Base-by-base conservation (phyloP, 495 filamentous ascomycete species). In the Stereocaulon alpinum region DNA sequence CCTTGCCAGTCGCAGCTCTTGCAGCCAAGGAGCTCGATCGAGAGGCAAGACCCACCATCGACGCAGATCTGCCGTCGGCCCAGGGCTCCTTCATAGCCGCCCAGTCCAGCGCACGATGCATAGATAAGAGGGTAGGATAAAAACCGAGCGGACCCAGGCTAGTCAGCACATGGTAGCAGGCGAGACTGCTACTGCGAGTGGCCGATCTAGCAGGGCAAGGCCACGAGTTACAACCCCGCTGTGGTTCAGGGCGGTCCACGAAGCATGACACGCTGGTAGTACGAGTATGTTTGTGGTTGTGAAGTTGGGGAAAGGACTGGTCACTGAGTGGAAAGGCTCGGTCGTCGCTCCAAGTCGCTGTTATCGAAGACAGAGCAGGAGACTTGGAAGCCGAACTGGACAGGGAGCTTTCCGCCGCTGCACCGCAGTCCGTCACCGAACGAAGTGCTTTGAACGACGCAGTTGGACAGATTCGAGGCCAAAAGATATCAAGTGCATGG, bases 401-500 rank as follows among this genome's bases (percentile, higher is more conserved):
- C 17, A 37, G 2, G 30, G 7, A 30, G 4, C 34, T 11, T 52
- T 52, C 20, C 49, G 18, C 49, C 15, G 27, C 17, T 24, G 24
- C 24, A 24, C 24, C 3, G 24, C 24, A 24, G 24, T 24, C 24
- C 24, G 24, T 24, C 24, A 3, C 24, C 24, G 24, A 24, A 17
- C 17, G 10, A 37, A 6, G 9, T 52, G 30, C 14, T 29, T 52
- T 18, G 27, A 34, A 22, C 17, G 49, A 22, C 49, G 29, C 49
- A 52, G 49, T 52, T 17, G 18, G 49, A 15, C 30, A 30, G 17
- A 30, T 37, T 17, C 30, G 34, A 52, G 30, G 49, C 49, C 49
- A 52, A 32, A 52, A 52, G 49, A 52, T 52, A 29, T 52, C 49
- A 32, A 52, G 49, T 52, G 49, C 49, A 52, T 52, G 49, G 20